Conservation (phyloP, 371 early-diverging fungal species). For the Sporodiniella umbellata region DNA sequence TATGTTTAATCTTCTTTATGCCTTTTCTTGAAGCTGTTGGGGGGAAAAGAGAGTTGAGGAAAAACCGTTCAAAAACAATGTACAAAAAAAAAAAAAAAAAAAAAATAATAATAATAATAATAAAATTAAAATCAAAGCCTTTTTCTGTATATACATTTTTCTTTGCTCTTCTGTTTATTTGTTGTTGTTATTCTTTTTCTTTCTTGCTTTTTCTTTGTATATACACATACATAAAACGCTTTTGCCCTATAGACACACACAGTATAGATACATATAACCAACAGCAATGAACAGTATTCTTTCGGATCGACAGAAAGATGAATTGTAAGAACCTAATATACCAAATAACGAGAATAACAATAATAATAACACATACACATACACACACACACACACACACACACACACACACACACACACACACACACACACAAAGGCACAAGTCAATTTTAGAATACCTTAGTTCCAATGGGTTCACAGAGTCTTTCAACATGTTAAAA, state of each 20-base stretch:
- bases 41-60: too few species aligned
- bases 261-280: background rate
- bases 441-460: constrained; percentile 88
- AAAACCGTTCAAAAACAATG: background rate
- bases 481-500: constrained; percentile 66
- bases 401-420: background rate
- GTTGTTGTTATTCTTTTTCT: background rate
- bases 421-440: constrained; percentile 43
- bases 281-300: constrained; percentile 52
- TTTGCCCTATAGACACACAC: background rate
- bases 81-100: background rate
- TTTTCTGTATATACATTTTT: too few species aligned
- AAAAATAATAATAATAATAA: background rate
- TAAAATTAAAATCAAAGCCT: constrained; percentile 1
- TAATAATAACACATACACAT: background rate
- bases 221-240: too few species aligned
- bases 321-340: constrained; percentile 51
- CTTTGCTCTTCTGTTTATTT: too few species aligned
- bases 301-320: constrained; percentile 72
- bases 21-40: too few species aligned
- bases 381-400: background rate
- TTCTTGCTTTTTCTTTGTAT: background rate
- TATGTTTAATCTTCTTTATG: too few species aligned
- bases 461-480: constrained; percentile 64
- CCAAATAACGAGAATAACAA: background rate